Conservation (phyloP, 2,329 filamentous ascomycete species). For the Verticillium tricorpus region DNA sequence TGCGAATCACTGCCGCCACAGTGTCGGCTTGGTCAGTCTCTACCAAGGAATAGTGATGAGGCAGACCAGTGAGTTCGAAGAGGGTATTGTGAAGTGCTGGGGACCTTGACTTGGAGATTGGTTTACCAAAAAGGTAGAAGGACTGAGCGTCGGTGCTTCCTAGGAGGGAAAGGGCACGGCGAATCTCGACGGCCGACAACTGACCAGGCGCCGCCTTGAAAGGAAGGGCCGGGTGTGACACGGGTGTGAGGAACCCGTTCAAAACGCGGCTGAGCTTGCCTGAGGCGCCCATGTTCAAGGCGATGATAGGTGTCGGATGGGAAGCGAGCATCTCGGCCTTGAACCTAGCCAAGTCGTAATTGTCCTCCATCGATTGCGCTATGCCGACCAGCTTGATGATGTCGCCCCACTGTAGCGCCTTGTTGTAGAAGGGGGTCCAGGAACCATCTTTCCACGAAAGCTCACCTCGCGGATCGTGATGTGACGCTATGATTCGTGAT, state of each 20-base stretch:
- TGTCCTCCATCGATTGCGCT: slow-evolving; percentile 74
- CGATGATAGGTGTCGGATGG: slow-evolving; percentile 81
- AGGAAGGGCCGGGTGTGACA: slow-evolving; percentile 83
- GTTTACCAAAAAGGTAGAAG: slow-evolving; percentile 86
- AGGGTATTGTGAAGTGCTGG: slow-evolving; percentile 86
- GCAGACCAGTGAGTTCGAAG: slow-evolving; percentile 72
- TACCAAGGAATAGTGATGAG: slow-evolving; percentile 71
- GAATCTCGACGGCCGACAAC: slow-evolving; percentile 84
- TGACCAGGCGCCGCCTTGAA: slow-evolving; percentile 94
- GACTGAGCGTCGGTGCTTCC: slow-evolving; percentile 71
- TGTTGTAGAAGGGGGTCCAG: slow-evolving; percentile 88
- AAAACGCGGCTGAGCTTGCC: slow-evolving; percentile 88
- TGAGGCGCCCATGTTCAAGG: slow-evolving; percentile 86
- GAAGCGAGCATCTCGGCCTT: slow-evolving; percentile 68
- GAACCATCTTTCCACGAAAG: slow-evolving; percentile 90
- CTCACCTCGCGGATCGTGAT: slow-evolving; percentile 77
- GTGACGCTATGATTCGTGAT: slow-evolving; percentile 87
- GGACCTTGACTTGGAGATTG: slow-evolving; percentile 76
- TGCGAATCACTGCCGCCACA: slow-evolving; percentile 61
- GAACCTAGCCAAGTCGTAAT: slow-evolving; percentile 80
- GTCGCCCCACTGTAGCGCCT: slow-evolving; percentile 83
- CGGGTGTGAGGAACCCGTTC: slow-evolving; percentile 91
- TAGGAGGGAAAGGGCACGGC: slow-evolving; percentile 70
- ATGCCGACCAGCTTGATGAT: slow-evolving; percentile 91
- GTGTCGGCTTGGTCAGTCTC: slow-evolving; percentile 67